phyloP scores from a whole-genome alignment of 2,329 filamentous ascomycete genomes.

The Sclerotinia subarctica region DNA sequence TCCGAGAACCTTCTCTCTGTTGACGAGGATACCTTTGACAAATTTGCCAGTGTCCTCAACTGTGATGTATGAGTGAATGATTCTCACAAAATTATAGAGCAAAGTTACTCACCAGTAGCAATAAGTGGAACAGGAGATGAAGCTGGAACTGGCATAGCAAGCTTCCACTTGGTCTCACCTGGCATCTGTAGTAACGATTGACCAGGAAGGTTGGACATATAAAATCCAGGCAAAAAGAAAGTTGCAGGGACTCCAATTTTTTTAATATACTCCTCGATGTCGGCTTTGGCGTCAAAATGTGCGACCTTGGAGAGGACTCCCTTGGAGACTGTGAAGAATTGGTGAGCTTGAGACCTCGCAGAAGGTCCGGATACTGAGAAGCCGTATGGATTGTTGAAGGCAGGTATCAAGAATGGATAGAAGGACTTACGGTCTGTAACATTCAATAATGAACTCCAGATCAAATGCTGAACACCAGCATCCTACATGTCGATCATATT shows the following conservation, averaged over 20 bases:
- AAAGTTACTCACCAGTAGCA: constrained; percentile 28
- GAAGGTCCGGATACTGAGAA: background rate
- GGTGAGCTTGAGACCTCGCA: background rate
- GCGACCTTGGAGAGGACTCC: constrained; percentile 43
- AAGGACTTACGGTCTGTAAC: constrained; percentile 41
- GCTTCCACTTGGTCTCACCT: constrained; percentile 36
- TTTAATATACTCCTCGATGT: constrained; percentile 41
- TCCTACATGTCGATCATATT: constrained; percentile 32
- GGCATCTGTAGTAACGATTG: constrained; percentile 31
- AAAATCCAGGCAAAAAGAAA: constrained; percentile 49
- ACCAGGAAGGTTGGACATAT: constrained; percentile 49
- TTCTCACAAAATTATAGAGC: background rate
- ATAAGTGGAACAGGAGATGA: constrained; percentile 39
- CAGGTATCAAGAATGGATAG: background rate
- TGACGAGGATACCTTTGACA: constrained; percentile 37
- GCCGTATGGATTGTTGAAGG: background rate
- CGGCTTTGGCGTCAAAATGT: constrained; percentile 42
- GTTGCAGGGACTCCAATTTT: constrained; percentile 44
- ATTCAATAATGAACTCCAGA: constrained; percentile 47
- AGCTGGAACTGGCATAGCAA: constrained; percentile 34
- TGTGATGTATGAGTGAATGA: background rate
- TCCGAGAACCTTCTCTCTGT: constrained; percentile 42
- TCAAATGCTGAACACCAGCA: constrained; percentile 45
- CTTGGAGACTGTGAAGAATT: constrained; percentile 39
- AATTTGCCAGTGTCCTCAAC: constrained; percentile 40